A percentile compares a stretch with the other conserved stretches of the same genome.
These are phyloP conservation scores for Colletotrichum melonis DNA, from an alignment of 2,329 filamentous ascomycete species.

Conservation along the genomic window DNA sequence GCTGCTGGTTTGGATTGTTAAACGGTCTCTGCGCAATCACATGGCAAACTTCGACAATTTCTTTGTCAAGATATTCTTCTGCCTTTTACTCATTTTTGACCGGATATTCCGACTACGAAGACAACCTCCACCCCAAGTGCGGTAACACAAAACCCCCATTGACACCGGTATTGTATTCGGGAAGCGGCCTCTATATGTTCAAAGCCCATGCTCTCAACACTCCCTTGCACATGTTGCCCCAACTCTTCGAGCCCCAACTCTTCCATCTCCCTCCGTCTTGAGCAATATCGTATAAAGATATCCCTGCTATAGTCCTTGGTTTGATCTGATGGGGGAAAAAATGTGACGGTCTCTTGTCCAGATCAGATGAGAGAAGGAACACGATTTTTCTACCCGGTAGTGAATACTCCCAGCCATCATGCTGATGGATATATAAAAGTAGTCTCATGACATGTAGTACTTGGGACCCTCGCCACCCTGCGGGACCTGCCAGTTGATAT, in stretches of 20 bases:
- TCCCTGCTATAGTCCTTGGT: background rate
- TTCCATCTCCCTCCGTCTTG: no score
- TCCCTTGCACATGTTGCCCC: background rate
- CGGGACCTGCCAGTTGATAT: slow-evolving; percentile 97
- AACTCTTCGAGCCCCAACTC: no score
- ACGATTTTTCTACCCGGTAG: no score
- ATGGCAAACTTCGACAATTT: background rate
- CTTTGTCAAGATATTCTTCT: background rate
- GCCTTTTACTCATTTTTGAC: background rate
- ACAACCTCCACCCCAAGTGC: background rate
- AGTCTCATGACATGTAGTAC: slow-evolving; percentile 73
- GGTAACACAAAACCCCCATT: background rate
- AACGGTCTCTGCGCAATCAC: background rate
- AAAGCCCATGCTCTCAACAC: background rate
- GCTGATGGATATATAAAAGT: background rate
- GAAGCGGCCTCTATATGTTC: background rate
- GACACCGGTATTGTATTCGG: background rate
- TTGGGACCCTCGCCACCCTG: slow-evolving; percentile 87
- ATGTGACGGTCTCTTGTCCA: background rate
- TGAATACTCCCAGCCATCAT: background rate
- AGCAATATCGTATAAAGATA: background rate
- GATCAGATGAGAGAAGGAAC: background rate
- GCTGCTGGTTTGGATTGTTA: background rate
- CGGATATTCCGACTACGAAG: background rate
- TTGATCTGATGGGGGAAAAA: background rate